Conservation (phyloP, 2,329 filamentous ascomycete species). For the Magnaporthales sp. region DNA sequence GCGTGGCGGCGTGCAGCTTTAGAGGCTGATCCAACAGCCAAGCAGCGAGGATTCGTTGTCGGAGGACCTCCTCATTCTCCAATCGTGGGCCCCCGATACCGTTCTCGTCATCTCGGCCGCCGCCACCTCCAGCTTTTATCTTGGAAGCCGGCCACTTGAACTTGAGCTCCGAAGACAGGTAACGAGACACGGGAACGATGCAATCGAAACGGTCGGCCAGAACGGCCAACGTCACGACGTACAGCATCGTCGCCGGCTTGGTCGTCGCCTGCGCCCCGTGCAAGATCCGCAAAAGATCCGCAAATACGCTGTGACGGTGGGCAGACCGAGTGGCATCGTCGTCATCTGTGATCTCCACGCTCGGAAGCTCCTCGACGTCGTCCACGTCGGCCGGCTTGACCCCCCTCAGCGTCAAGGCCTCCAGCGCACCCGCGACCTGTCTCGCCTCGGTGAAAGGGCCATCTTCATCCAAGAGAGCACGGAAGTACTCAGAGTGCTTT, state of each 20-base stretch:
- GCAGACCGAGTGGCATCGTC: constrained; percentile 57
- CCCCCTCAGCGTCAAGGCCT: constrained; percentile 35
- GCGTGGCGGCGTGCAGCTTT: constrained; percentile 52
- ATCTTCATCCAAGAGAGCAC: constrained; percentile 50
- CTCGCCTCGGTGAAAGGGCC: constrained; percentile 55
- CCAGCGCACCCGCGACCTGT: constrained; percentile 41
- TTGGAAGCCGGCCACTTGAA: constrained; percentile 24
- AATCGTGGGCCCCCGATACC: constrained; percentile 27
- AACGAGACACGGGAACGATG: constrained; percentile 41
- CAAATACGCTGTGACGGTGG: constrained; percentile 52
- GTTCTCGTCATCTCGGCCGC: constrained; percentile 13
- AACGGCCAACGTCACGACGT: constrained; percentile 59
- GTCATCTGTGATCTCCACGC: constrained; percentile 56
- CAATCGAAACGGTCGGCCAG: constrained; percentile 69
- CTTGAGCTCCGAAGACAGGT: constrained; percentile 40
- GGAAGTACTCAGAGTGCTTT: constrained; percentile 61
- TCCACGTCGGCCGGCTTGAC: constrained; percentile 32
- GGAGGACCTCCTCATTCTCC: constrained; percentile 49
- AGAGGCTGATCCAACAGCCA: constrained; percentile 55
- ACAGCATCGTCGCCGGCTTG: constrained; percentile 38
- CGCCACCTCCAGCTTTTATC: neutral
- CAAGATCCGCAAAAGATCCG: constrained; percentile 58
- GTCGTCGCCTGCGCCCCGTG: constrained; percentile 42
- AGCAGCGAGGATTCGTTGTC: constrained; percentile 61
- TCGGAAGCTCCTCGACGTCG: constrained; percentile 45